Base-by-base conservation (phyloP, 1,284 basidiomycete genomes). In the Irpex rosettiformis region DNA sequence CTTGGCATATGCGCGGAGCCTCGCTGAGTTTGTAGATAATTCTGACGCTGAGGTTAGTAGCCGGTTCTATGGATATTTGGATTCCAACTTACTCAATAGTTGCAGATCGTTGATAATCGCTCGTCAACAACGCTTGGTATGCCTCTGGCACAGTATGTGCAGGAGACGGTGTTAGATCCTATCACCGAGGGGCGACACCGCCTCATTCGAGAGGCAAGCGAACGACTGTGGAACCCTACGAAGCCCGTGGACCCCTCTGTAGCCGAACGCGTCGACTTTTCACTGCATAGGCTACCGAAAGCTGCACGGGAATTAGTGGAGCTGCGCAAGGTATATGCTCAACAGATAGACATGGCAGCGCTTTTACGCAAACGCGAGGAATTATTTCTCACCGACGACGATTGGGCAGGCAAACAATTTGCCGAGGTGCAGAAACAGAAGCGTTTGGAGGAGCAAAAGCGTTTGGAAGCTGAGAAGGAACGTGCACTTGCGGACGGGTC, bases 1-100 rank as follows among this genome's bases (percentile, higher is more conserved):
- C 1, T 72, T 84, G 25, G 88, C 89, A 4, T 91, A 91, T 68
- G 78, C 86, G 52, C 76, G 85, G 59, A 91, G 89, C 67, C 65
- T 91, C 52, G 88, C 88, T 24, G 84, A 88, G 69, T 91, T 91
- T 63, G 75, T 86, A 40, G 66, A 69, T 4, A 68, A 68, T 33
- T 59, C 67, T 16, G 13, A n/a, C 21, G 57, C 58, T 8, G 52
- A 62, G 56, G 65, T 66, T 53, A 55, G 67, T 62, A 4, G n/a
- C 16, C 6, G 16, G 28, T 18, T 16, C 49, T 11, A 30, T 13
- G 25, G 51, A 60, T 47, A 40, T n/a, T 25, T 24, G 22, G 21
- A 18, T 40, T 47, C n/a, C 37, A n/a, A 37, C 24, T 28, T 33
- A n/a, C 49, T 18, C 52, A 51, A 28, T 33, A n/a, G 6, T n/a